A percentile compares a stretch with the other conserved stretches of the same genome.
Evolutionary conservation across 2,329 filamentous ascomycete species (phyloP).

Genomic region (Plenodomus lindquistii): DNA sequence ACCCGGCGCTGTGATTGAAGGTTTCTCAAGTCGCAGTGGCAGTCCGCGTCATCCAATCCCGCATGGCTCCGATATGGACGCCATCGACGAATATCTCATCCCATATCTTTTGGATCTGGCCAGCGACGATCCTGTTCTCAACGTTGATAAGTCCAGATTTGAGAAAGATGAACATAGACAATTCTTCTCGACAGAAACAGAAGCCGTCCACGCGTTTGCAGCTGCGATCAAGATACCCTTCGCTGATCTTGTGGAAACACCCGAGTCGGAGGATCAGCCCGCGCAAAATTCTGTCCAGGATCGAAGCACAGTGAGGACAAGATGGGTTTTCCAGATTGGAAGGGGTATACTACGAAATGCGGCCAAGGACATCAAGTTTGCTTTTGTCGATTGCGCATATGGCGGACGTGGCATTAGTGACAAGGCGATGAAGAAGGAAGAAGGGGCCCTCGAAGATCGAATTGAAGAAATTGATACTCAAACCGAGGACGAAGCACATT

Average conservation of each 20-base stretch:
- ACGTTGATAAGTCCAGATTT: constrained; percentile 63
- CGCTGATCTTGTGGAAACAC: constrained; percentile 52
- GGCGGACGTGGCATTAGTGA: constrained; percentile 59
- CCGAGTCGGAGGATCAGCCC: constrained; percentile 30
- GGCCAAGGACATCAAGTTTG: constrained; percentile 59
- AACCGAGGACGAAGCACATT: constrained; percentile 50
- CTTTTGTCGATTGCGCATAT: constrained; percentile 63
- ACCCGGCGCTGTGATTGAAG: constrained; percentile 57
- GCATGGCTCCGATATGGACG: constrained; percentile 53
- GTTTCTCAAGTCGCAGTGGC: constrained; percentile 57
- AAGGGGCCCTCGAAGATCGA: constrained; percentile 41
- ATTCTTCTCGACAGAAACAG: constrained; percentile 57
- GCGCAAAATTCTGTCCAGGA: constrained; percentile 45
- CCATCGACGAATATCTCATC: constrained; percentile 61
- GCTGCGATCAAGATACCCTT: constrained; percentile 58
- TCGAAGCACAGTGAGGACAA: constrained; percentile 50
- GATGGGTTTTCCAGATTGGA: constrained; percentile 65
- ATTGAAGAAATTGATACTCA: constrained; percentile 55
- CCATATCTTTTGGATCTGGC: constrained; percentile 63
- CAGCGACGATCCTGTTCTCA: constrained; percentile 54
- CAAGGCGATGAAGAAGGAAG: constrained; percentile 45
- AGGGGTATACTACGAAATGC: constrained; percentile 63
- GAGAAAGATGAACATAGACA: constrained; percentile 58
- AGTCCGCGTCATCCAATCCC: constrained; percentile 57
- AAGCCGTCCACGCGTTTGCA: constrained; percentile 61